Conservation (phyloP, 129 eudicot genomes). For the Logfia minima region DNA sequence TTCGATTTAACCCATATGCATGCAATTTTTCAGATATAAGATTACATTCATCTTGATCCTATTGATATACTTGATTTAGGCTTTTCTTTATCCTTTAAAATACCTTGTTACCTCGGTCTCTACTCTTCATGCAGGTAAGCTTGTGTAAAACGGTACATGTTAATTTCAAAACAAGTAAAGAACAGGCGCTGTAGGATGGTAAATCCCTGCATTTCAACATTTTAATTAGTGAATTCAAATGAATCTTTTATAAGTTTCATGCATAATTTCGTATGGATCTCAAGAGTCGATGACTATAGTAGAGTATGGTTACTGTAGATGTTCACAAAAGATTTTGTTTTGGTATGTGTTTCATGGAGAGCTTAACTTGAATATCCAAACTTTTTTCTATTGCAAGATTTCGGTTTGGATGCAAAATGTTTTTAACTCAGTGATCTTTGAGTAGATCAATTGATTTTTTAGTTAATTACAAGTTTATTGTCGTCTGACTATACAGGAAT, state of each 20-base stretch:
- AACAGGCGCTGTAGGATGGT: not conserved
- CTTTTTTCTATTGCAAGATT: no score
- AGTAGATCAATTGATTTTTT: no score
- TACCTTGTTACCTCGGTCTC: not conserved
- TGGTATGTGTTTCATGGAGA: no score
- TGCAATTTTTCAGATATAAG: not conserved
- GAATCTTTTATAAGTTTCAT: not conserved
- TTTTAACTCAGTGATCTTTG: no score
- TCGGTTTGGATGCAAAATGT: no score
- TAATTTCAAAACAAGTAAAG: not conserved
- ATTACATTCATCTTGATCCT: no score
- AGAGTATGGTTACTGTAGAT: not conserved
- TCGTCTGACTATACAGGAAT: no score
- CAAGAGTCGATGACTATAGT: not conserved
- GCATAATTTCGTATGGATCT: not conserved
- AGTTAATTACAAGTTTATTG: no score
- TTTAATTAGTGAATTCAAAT: not conserved
- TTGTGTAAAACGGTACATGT: not conserved
- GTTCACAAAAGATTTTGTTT: not conserved
- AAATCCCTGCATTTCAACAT: not conserved
- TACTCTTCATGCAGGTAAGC: not conserved
- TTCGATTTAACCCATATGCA: not conserved
- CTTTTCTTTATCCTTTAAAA: not conserved
- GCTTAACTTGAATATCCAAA: no score
- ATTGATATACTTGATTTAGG: not conserved